Base-by-base conservation (phyloP, 805 yeast species). In the Nakazawaea ishiwadae region DNA sequence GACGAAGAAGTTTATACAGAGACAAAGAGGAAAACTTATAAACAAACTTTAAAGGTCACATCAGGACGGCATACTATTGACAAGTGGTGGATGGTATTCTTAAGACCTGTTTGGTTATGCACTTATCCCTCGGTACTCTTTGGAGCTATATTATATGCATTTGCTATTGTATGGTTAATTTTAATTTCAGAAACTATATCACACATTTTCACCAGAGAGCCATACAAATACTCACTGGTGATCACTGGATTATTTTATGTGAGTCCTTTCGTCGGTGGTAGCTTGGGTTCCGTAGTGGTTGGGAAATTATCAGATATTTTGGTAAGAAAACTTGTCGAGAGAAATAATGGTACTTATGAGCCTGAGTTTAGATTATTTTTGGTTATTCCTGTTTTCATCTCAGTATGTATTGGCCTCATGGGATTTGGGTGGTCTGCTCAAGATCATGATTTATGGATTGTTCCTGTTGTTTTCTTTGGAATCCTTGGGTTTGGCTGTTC, bases 81-180 rank as follows among this genome's bases (percentile, higher is more conserved):
- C 46, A 59, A 67, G 40, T 73, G 77, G 75, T 71, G 75, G 73
- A 69, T 67, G 72, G 72, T 77, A 5, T 70, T 74, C 10, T 46
- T 74, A 15, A 60, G 84, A 32, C 84, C 84, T 2, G 67, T 78
- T 44, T 65, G 69, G 19, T 63, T 79, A 4, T 64, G 59, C 42
- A 39, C 51, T 4, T 79, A 77, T 53, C 82, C 83, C 0, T 60
- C 74, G 1, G 61, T 79, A 14, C 51, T 74, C 4, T 79, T 66
- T 51, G 72, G 79, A 0, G 61, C 81, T 1, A 51, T 78, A 7
- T 54, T 75, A 3, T 78, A 79, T 52, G 62, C 79, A 0, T 60
- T 78, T 39, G 75, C 81, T 12, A 80, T 79, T 16, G 80, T 78
- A 15, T 79, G 83, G 83, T 68, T 79, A 35, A 77, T 79, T 52